Base-by-base conservation (phyloP, 2,329 filamentous ascomycete genomes). In the Madurella mycetomatis region DNA sequence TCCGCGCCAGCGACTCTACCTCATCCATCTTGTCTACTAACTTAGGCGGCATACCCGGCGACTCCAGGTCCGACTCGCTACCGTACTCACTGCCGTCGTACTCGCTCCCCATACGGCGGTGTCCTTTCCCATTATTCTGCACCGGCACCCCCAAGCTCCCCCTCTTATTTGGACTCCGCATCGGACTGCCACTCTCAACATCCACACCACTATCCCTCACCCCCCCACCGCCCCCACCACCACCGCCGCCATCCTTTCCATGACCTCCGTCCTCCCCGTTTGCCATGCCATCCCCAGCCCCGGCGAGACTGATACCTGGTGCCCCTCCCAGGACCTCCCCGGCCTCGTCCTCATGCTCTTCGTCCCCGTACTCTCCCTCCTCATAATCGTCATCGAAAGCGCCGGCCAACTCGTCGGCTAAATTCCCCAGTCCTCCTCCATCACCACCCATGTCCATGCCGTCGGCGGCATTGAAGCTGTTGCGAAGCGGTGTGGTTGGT, bases 401-500 rank as follows among this genome's bases (percentile, higher is more conserved):
- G 65, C 88, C 87, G 1, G 86, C 89, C 46, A 94, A 74, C 70
- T 94, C 89, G 69, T 92, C 89, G 1, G 89, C 89, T 47, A 94
- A 70, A 62, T 90, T 92, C 32, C 88, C 89, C 58, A 90, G 74
- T 57, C 82, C 73, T 2, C 68, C 67, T 2, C 69, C 69, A 39
- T 70, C 76, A n/a, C 59, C 67, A 41, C 70, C 70, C 49, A 80
- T 67, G 51, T 78, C 75, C n/a, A 74, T 66, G 37, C 65, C 66
- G 61, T 81, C 78, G 54, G 73, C 70, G 51, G 78, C 75, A 62
- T 73, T 75, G 62, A 76, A 76, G 63, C 76, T 78, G 62, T 71
- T 73, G 49, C 74, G 72, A 46, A 76, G 70, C 44, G 78, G 76
- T 1, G 77, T 78, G 41, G 74, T 66, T 19, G 76, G 72, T 37